Base-by-base conservation (phyloP, 164 flowering plant species). In the Umbellularia californica region DNA sequence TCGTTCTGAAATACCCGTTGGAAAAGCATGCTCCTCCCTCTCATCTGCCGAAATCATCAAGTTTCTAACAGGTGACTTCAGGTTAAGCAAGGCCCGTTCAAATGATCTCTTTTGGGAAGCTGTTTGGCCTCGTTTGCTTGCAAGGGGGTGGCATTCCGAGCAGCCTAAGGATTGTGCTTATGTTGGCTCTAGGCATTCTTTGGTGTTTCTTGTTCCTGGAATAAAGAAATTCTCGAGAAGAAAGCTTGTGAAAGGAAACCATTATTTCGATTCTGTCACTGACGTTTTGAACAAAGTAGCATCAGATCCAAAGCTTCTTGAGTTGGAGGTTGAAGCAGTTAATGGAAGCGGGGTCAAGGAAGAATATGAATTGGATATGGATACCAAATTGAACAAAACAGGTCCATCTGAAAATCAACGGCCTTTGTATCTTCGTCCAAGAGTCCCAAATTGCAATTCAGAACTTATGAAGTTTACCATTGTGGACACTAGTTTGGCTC, bases 101-200 rank as follows among this genome's bases (percentile, higher is more conserved):
- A 88, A 75, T 77, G 97, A 96, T 80, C 85, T 96, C 35, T 96
- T 96, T 70, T 94, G 97, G 98, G 99, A 96, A 84, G 98, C 99
- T 22, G 94, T 96, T 73, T 96, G 99, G 99, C 99, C 99, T 47
- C 97, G 99, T 73, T 77, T 96, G 76, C 85, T 94, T 1, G 97
- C 90, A 68, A 83, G 90, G 77, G 99, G 99, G 2, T 96, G 99
- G 99, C 95, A 88, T 33, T 94, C 99, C 28, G 95, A 90, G 87
- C 90, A 92, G 81, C 97, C 97, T 51, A 87, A 81, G 73, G 70
- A 82, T 77, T 75, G 79, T 11, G 69, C 72, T 64, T 82, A 58
- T 76, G 64, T 82, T 30, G 75, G 76, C 69, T 77, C 88, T 41
- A 92, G 84, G 60, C 70, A 87, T 71, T 66, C 77, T 69, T 79